A percentile compares a stretch with the other conserved stretches of the same genome.
phyloP scores from a whole-genome alignment of 1,139 yeast genomes.

The Sugiyamaella castrensis region DNA sequence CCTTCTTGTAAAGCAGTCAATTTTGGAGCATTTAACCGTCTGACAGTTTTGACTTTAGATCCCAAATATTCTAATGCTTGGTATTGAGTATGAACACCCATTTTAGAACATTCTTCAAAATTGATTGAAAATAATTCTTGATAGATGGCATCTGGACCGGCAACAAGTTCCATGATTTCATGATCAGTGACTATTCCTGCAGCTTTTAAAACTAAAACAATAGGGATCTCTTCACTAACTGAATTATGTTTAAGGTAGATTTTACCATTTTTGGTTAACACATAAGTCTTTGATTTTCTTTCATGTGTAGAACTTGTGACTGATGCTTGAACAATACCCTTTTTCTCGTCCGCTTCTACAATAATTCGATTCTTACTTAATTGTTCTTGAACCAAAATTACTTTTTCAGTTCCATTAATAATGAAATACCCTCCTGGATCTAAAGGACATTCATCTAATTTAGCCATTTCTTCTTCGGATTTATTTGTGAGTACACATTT shows the following conservation, averaged over 20 bases:
- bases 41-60: conserved; percentile 82
- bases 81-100: conserved; percentile 85
- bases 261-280: conserved; percentile 83
- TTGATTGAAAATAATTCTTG: conserved; percentile 91
- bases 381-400: conserved; percentile 94
- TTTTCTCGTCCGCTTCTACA: conserved; percentile 95
- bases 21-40: conserved; percentile 82
- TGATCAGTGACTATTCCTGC: conserved; percentile 92
- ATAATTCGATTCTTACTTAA: conserved; percentile 94
- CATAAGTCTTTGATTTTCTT: conserved; percentile 94
- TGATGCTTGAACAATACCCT: conserved; percentile 92
- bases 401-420: conserved; percentile 97
- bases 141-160: conserved; percentile 83
- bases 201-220: conserved; percentile 88
- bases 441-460: conserved; percentile 87
- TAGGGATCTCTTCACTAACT: conserved; percentile 91
- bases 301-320: conserved; percentile 98
- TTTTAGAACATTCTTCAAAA: conserved; percentile 87
- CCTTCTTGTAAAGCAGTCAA: conserved; percentile 86
- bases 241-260: conserved; percentile 93
- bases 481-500: conserved; percentile 83
- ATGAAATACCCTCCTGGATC: conserved; percentile 99
- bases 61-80: conserved; percentile 94
- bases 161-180: conserved; percentile 89
- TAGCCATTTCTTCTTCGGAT: conserved; percentile 80